A percentile compares a stretch with the other conserved stretches of the same genome.
phyloP scores from a whole-genome alignment of 2,329 filamentous ascomycete species.

The Ceratocystis cubensis region DNA sequence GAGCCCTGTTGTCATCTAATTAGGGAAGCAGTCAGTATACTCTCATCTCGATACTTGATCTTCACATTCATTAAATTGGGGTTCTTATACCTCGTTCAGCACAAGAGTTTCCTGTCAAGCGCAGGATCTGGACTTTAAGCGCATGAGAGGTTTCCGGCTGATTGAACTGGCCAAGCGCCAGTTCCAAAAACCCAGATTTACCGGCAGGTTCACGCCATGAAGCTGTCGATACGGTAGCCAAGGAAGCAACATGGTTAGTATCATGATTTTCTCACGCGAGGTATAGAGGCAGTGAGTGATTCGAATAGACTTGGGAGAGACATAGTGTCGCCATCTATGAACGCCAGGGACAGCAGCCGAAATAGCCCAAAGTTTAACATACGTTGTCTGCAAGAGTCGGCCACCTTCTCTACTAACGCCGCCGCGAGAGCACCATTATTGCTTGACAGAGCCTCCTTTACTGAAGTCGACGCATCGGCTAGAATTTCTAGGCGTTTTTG shows the following conservation, averaged over 20 bases:
- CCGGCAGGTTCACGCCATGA: conserved; percentile 19
- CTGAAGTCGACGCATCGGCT: background rate
- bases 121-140: conserved; percentile 16
- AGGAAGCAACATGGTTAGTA: background rate
- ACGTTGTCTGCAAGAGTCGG: conserved; percentile 19
- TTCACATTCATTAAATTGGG: background rate
- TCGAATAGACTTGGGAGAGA: background rate
- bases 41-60: background rate
- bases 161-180: conserved; percentile 4
- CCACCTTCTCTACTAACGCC: conserved; percentile 14
- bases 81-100: conserved; percentile 15
- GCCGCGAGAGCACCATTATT: conserved; percentile 2
- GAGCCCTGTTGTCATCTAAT: conserved; percentile 46
- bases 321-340: background rate
- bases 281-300: background rate
- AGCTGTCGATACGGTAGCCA: background rate
- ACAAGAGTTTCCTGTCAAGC: conserved; percentile 20
- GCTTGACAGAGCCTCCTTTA: conserved; percentile 7
- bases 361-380: conserved; percentile 2
- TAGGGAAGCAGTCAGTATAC: background rate
- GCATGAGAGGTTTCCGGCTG: background rate
- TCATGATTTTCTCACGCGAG: background rate
- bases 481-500: conserved; percentile 16
- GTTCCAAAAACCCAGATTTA: conserved; percentile 9
- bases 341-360: background rate